Base-by-base conservation (phyloP, 2,329 filamentous ascomycete species). In the Lachnellula arida region DNA sequence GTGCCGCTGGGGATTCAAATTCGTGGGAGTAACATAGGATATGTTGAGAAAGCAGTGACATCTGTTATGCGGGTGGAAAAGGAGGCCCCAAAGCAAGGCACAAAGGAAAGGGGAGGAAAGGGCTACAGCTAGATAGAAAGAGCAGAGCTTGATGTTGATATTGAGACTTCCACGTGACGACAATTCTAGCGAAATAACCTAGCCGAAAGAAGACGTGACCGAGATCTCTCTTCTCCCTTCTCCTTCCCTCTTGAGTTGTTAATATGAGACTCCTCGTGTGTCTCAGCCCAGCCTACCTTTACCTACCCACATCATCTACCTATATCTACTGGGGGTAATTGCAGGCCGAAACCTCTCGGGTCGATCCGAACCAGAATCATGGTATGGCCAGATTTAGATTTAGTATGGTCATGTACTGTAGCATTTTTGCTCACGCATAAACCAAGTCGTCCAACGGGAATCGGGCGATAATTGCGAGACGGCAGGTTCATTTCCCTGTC, bases 241-340 rank as follows among this genome's bases (percentile, higher is more conserved):
- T 23, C 23, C 23, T 23, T 11, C 37, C 4, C 15, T 35, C 32
- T 34, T 19, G n/a, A 44, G 15, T 42, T 55, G 58, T 60, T 48
- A 61, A 62, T 53, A 49, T 63, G 60, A 63, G 57, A 64, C 61
- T 55, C 44, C 15, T 44, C 35, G 19, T 19, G 32, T 46, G 58
- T 57, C 51, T 60, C 43, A 48, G 32, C 28, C 25, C 17, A 15
- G 19, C 19, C 19, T 19, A 19, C 19, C 19, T 19, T 19, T 19
- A 19, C 19, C 19, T 19, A 19, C 19, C 19, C 19, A n/a, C n/a
- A n/a, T n/a, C n/a, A n/a, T n/a, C n/a, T n/a, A n/a, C n/a, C n/a
- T n/a, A 28, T 28, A 37, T 43, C 48, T 53, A 25, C 44, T 46
- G 8, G 23, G 32, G 3, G 19, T 19, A 14, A 17, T 28, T 14